A percentile compares a stretch with the other conserved stretches of the same genome.
phyloP scores from a whole-genome alignment of 192 early-diverging fungal species.

The Paraglomus brasilianum region DNA sequence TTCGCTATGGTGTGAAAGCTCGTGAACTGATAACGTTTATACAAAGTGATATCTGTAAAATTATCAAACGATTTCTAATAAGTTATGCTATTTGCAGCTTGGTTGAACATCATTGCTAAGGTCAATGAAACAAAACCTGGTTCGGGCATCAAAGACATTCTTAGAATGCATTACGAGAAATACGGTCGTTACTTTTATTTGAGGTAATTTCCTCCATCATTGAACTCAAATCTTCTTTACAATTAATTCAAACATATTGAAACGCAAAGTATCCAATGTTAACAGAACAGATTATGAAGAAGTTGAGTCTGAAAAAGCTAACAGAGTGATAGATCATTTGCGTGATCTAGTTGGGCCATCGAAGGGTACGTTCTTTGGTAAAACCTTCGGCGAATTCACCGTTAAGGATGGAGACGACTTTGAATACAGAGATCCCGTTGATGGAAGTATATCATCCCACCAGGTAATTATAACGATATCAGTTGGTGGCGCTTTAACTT shows the following conservation, averaged over 20 bases:
- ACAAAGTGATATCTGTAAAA: neutral
- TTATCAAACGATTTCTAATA: neutral
- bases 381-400: constrained; percentile 61
- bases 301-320: constrained; percentile 76
- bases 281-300: constrained; percentile 95
- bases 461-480: constrained; percentile 49
- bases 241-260: too few species aligned
- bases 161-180: constrained; percentile 71
- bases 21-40: constrained; percentile 2
- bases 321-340: constrained; percentile 76
- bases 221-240: too few species aligned
- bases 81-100: constrained; percentile 52
- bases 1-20: neutral
- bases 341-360: constrained; percentile 51
- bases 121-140: constrained; percentile 58
- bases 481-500: neutral
- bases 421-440: constrained; percentile 92
- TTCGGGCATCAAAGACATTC: constrained; percentile 72
- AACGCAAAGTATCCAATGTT: too few species aligned
- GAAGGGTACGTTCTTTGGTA: constrained; percentile 54
- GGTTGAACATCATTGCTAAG: constrained; percentile 91
- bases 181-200: constrained; percentile 98
- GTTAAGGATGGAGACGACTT: constrained; percentile 83
- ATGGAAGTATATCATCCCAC: constrained; percentile 77
- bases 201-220: constrained; percentile 40